Percentiles rank a stretch among this genome's conserved stretches.
Evolutionary conservation across 1,139 yeast species (phyloP).

Genomic region (Taiozyma onychis): DNA sequence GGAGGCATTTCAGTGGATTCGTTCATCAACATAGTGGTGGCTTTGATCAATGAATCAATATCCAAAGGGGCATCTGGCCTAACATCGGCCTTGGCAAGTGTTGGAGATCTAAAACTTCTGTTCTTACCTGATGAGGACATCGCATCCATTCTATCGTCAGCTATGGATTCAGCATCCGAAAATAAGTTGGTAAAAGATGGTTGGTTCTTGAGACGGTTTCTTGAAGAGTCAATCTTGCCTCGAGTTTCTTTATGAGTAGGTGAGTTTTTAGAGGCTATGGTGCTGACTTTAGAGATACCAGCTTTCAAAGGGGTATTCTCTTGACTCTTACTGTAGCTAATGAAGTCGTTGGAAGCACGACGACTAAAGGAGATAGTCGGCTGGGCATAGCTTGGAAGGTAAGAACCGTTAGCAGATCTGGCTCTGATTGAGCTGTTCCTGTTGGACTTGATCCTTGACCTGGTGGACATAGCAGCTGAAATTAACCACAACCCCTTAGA

Average conservation of each 20-base stretch:
- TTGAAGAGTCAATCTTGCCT: background rate
- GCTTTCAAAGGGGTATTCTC: slow-evolving; percentile 1
- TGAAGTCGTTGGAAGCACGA: slow-evolving; percentile 1
- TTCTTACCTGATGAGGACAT: background rate
- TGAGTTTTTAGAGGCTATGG: background rate
- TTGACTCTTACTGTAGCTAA: background rate
- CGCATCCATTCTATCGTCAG: background rate
- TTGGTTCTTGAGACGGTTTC: background rate
- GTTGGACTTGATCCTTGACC: background rate
- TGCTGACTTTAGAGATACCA: slow-evolving; percentile 1
- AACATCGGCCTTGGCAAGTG: background rate
- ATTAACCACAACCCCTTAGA: background rate
- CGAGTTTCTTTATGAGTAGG: background rate
- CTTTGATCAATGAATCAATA: background rate
- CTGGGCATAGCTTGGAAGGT: slow-evolving; percentile 11
- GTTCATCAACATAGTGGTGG: background rate
- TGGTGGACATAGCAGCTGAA: background rate
- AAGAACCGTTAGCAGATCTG: background rate
- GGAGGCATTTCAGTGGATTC: background rate
- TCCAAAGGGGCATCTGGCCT: background rate
- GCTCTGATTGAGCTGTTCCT: background rate
- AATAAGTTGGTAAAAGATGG: background rate
- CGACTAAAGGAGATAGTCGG: slow-evolving; percentile 9
- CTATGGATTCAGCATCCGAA: background rate
- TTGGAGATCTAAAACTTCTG: slow-evolving; percentile 2